Conservation (phyloP, 192 early-diverging fungal species). For the Irineochytrium annulatum region DNA sequence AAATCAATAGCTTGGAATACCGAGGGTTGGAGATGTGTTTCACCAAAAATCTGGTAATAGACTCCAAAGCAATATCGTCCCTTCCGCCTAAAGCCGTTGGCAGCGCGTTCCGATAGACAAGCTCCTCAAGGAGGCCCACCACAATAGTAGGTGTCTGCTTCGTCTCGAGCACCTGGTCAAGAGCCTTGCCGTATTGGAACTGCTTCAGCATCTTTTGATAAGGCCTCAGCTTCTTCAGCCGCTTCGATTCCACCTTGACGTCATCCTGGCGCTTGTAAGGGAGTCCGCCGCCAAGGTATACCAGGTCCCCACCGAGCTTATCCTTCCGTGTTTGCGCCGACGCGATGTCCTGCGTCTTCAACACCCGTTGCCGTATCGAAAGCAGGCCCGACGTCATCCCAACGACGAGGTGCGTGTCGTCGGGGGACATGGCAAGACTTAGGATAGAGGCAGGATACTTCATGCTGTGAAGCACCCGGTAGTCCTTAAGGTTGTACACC, state of each 20-base stretch:
- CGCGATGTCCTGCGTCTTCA: constrained; percentile 67
- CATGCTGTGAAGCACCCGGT: constrained; percentile 79
- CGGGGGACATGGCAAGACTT: constrained; percentile 84
- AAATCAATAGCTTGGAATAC: constrained; percentile 72
- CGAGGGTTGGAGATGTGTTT: constrained; percentile 77
- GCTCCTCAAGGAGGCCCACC: constrained; percentile 80
- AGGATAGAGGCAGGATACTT: constrained; percentile 90
- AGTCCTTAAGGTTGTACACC: constrained; percentile 82
- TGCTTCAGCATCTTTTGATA: constrained; percentile 81
- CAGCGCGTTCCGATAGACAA: constrained; percentile 82
- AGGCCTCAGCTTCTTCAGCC: constrained; percentile 56
- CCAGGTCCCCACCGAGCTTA: constrained; percentile 58
- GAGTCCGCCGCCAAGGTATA: constrained; percentile 69
- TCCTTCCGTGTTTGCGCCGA: constrained; percentile 36
- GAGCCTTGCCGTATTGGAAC: constrained; percentile 85
- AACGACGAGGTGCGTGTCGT: constrained; percentile 82
- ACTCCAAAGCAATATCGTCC: constrained; percentile 82
- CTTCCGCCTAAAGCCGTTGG: constrained; percentile 74
- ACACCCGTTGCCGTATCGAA: constrained; percentile 77
- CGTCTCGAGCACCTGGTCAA: constrained; percentile 70
- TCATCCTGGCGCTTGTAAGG: constrained; percentile 53
- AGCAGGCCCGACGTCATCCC: constrained; percentile 91
- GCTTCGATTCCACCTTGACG: constrained; percentile 68
- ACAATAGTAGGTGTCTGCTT: constrained; percentile 45
- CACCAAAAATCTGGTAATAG: constrained; percentile 76